phyloP scores from a whole-genome alignment of 495 filamentous ascomycete genomes.

The Penicillium egyptiacum region DNA sequence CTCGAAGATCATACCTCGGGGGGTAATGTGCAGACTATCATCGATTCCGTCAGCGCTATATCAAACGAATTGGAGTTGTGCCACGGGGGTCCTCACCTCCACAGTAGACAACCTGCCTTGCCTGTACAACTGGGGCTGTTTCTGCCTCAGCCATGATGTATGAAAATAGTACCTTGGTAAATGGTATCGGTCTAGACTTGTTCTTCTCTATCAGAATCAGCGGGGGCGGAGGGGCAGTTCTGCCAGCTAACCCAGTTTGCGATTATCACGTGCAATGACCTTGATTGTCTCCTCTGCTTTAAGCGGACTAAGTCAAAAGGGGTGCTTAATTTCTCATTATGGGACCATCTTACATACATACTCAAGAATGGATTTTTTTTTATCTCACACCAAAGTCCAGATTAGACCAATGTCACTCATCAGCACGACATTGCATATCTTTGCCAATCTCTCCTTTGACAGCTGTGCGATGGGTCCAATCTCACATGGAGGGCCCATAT shows the following conservation, averaged over 20 bases:
- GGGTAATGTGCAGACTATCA: conserved; percentile 82
- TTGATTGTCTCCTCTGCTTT: neutral
- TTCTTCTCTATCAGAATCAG: neutral
- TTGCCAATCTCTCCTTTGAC: neutral
- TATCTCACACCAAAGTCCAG: neutral
- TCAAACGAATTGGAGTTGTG: conserved; percentile 11
- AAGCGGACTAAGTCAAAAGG: neutral
- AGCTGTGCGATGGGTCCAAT: neutral
- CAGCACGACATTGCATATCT: conserved; percentile 7
- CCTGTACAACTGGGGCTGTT: conserved; percentile 52
- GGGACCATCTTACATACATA: neutral
- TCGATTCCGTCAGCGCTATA: conserved; percentile 19
- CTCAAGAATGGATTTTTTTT: neutral
- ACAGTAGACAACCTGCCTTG: conserved; percentile 72
- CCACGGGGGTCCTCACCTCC: conserved; percentile 58
- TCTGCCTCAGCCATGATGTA: conserved; percentile 44
- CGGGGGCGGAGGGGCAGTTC: conserved; percentile 14
- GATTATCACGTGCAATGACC: conserved; percentile 7
- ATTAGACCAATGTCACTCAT: neutral
- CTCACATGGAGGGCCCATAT: neutral
- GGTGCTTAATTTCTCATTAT: neutral
- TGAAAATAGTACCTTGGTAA: neutral
- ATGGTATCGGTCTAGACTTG: neutral
- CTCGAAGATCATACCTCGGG: conserved; percentile 70
- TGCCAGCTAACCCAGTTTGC: conserved; percentile 6